These are phyloP conservation scores for Mucor indicus DNA, from an alignment of 371 early-diverging fungal species.

Conservation along the genomic window DNA sequence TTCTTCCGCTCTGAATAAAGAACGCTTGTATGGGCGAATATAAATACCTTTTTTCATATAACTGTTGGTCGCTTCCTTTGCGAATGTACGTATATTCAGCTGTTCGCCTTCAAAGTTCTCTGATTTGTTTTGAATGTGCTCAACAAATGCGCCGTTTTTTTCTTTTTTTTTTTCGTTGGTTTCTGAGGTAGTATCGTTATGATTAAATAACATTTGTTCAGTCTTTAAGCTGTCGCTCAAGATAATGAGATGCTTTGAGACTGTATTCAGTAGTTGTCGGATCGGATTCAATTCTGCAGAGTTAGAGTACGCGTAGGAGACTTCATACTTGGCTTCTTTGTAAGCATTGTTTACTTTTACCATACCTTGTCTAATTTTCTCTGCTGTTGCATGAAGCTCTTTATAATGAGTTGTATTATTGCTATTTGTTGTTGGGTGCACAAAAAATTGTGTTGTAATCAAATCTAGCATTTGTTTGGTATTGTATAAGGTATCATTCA, in stretches of 20 bases:
- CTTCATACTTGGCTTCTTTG: slow-evolving; percentile 39
- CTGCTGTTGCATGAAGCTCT: slow-evolving; percentile 20
- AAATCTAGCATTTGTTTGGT: slow-evolving; percentile 37
- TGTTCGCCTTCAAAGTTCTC: slow-evolving; percentile 4
- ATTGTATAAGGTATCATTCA: slow-evolving; percentile 27
- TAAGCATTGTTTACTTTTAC: slow-evolving; percentile 40
- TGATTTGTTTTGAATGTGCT: too few species aligned
- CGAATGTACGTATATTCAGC: slow-evolving; percentile 1
- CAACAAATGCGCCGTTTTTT: too few species aligned
- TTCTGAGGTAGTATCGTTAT: too few species aligned
- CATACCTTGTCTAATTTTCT: slow-evolving; percentile 31
- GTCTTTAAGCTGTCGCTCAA: slow-evolving; percentile 33
- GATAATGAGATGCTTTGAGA: slow-evolving; percentile 36
- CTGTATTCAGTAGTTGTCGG: slow-evolving; percentile 22
- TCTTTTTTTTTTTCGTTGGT: too few species aligned
- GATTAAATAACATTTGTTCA: slow-evolving; percentile 31
- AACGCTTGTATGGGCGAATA: too few species aligned
- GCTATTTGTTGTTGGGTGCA: slow-evolving; percentile 27
- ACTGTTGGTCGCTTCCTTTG: slow-evolving; percentile 2
- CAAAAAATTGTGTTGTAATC: slow-evolving; percentile 38
- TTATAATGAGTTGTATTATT: too few species aligned
- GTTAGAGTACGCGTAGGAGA: slow-evolving; percentile 32
- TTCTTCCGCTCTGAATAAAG: too few species aligned
- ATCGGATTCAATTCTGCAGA: slow-evolving; percentile 29
- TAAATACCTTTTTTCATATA: slow-evolving; percentile 4